Conservation (phyloP, 139 green algal genomes). For the Chlamydomonas incerta region DNA sequence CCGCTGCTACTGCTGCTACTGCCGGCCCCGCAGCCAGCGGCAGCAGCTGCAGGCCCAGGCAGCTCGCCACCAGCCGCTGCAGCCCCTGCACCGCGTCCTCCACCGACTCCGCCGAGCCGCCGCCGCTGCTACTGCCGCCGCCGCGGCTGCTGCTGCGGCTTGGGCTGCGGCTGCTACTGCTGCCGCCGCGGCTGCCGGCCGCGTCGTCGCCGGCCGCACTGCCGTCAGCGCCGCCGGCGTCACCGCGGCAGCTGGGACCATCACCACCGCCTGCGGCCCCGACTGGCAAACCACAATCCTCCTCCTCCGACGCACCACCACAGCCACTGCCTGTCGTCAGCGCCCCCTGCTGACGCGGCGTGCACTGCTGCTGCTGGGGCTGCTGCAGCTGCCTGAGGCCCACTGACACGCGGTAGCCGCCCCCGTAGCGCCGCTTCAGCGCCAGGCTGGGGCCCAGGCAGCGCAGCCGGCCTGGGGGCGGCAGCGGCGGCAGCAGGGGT, state of each 20-base stretch:
- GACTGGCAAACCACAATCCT: no score
- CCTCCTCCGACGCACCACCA: no score
- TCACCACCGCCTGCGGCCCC: no score
- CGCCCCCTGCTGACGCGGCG: background rate
- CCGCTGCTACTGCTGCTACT: background rate
- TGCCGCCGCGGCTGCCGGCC: background rate
- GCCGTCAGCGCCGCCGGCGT: no score
- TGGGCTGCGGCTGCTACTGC: background rate
- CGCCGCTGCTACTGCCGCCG: background rate
- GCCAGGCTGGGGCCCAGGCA: constrained; percentile 84
- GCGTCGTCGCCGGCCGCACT: no score
- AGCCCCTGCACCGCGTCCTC: background rate
- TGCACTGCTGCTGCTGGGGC: background rate
- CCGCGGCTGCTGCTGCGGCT: background rate
- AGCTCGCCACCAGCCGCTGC: background rate
- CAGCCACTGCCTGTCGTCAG: no score
- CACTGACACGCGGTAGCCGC: constrained; percentile 57
- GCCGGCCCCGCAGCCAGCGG: background rate
- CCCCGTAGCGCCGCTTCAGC: constrained; percentile 86
- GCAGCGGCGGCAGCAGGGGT: no score
- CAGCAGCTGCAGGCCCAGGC: background rate
- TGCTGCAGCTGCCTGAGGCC: background rate
- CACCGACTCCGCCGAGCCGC: background rate
- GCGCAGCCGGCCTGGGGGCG: constrained; percentile 78
- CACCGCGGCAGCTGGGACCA: no score